These are phyloP conservation scores for Fraxinus angustifolia DNA, from an alignment of 305 asterid genomes.

Conservation along the genomic window DNA sequence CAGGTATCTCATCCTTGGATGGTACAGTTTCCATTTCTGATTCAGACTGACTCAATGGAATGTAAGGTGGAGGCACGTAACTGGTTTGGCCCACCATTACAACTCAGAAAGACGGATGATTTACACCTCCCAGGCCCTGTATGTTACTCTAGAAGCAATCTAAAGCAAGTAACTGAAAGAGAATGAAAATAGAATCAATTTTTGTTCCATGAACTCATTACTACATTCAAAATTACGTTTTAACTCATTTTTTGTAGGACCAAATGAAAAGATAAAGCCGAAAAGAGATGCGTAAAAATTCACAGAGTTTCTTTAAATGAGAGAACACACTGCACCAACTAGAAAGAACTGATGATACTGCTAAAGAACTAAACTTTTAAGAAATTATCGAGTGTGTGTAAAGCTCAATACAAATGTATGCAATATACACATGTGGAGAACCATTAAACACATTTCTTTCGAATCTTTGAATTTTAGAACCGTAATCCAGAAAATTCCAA, in stretches of 20 bases:
- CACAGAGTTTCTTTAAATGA: neutral
- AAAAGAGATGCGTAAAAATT: neutral
- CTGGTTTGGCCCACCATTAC: conserved; percentile 37
- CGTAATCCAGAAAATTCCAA: neutral
- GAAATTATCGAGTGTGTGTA: neutral
- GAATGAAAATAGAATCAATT: conserved; percentile 19
- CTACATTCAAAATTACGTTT: neutral
- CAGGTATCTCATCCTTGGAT: conserved; percentile 27
- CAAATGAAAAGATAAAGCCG: neutral
- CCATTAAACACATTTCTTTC: neutral
- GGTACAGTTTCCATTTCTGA: conserved; percentile 32
- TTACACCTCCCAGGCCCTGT: conserved; percentile 15
- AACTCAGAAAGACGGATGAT: conserved; percentile 9
- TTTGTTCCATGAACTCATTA: neutral
- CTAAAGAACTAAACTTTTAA: neutral
- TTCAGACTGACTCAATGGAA: conserved; percentile 56
- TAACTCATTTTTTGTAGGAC: neutral
- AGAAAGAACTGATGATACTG: neutral
- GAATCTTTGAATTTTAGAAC: neutral
- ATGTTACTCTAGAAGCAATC: conserved; percentile 32
- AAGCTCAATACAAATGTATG: neutral
- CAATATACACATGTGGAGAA: neutral
- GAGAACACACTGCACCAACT: neutral
- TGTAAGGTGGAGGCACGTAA: conserved; percentile 57
- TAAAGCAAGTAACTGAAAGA: conserved; percentile 29